These are phyloP conservation scores for Trebouxia gelatinosa DNA, from an alignment of 163 green algal genomes.

Conservation along the genomic window DNA sequence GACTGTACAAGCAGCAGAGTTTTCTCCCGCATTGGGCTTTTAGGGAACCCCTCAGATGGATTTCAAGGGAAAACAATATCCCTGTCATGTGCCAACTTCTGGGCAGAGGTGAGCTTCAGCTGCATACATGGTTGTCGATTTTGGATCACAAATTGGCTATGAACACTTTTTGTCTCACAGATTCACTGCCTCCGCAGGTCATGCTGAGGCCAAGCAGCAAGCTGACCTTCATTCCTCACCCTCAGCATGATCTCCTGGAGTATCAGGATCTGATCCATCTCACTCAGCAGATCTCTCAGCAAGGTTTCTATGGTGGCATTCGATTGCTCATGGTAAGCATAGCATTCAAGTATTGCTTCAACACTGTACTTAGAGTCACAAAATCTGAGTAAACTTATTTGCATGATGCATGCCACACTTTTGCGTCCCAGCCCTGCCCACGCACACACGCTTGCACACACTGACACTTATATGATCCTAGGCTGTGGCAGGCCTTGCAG, in stretches of 20 bases:
- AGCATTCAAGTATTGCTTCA: no score
- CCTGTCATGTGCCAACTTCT: conserved; percentile 73
- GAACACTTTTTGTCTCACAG: no score
- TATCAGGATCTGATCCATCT: conserved; percentile 42
- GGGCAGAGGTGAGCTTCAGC: conserved; percentile 56
- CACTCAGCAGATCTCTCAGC: conserved; percentile 25
- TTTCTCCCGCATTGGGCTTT: conserved; percentile 67
- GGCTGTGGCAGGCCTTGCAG: no score
- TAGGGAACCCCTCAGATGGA: conserved; percentile 83
- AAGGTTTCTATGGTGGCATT: conserved; percentile 77
- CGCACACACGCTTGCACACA: no score
- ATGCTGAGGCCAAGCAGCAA: conserved; percentile 39
- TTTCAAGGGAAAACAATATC: conserved; percentile 73
- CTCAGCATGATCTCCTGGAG: conserved; percentile 44
- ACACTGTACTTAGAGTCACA: no score
- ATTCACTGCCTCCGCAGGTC: no score
- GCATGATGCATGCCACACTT: no score
- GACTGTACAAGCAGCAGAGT: not conserved
- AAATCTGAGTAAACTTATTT: no score
- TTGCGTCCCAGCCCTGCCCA: no score
- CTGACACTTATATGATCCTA: no score
- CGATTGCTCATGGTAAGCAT: conserved; percentile 63
- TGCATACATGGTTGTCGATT: no score
- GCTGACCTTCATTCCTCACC: conserved; percentile 52
- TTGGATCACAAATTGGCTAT: no score